A percentile compares a stretch with the other conserved stretches of the same genome.
Evolutionary conservation across 2,329 filamentous ascomycete species (phyloP).

Genomic region (Cordyceps javanica): DNA sequence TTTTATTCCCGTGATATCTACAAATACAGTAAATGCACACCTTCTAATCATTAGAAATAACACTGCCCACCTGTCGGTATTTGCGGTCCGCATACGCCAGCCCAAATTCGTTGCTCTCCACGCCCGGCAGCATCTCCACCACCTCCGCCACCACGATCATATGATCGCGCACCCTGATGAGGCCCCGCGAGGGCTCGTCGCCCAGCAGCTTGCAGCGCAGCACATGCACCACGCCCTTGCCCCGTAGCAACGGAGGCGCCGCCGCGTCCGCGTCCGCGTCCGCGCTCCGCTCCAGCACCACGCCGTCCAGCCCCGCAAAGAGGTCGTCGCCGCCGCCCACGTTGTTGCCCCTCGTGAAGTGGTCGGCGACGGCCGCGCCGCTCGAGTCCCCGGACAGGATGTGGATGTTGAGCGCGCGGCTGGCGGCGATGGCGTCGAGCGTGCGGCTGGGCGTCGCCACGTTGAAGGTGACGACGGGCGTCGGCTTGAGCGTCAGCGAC

Average conservation of each 20-base stretch:
- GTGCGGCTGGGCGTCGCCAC: conserved; percentile 50
- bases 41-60: conserved; percentile 20
- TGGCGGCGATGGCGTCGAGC: conserved; percentile 41
- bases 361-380: conserved; percentile 45
- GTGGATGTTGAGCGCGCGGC: conserved; percentile 48
- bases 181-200: conserved; percentile 32
- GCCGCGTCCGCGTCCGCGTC: neutral
- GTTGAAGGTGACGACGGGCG: conserved; percentile 51
- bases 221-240: conserved; percentile 48
- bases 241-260: conserved; percentile 38
- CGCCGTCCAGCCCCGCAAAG: conserved; percentile 31
- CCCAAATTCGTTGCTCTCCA: conserved; percentile 32
- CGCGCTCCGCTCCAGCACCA: conserved; percentile 13
- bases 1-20: neutral
- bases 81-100: conserved; percentile 44
- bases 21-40: neutral
- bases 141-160: conserved; percentile 48
- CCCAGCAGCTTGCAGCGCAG: conserved; percentile 36
- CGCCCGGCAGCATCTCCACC: conserved; percentile 34
- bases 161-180: conserved; percentile 45
- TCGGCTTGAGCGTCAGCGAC: conserved; percentile 45
- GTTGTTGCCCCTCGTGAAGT: conserved; percentile 48
- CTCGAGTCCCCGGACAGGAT: conserved; percentile 40
- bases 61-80: conserved; percentile 38
- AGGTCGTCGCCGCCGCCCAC: conserved; percentile 29